Evolutionary conservation across 352 stramenopile genomes (phyloP), one percentile per base, ranked within the genome.

Genomic region (Globisporangium viniferum): DNA sequence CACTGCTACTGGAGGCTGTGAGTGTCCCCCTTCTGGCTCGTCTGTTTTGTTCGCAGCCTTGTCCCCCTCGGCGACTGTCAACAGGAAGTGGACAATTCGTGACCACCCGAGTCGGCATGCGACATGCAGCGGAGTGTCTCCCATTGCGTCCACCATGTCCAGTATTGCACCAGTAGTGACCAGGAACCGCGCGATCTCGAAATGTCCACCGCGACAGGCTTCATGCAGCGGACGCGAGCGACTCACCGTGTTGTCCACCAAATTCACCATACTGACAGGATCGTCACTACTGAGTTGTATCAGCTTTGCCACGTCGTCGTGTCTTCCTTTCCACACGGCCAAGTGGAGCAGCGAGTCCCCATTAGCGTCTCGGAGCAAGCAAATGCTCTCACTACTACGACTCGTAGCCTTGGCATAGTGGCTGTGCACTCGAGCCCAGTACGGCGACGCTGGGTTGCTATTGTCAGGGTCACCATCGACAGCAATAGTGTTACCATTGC

Each of bases 301-400:
- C 18, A 89, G 62, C 6, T 70, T 29, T 8, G 49, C 62, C 20
- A 79, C 69, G 22, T 84, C 68, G 0, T 75, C 67, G 18, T 73
- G 36, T 53, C 64, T 76, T 0, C 80, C 80, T 41, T 76, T 77
- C 80, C 79, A 90, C 7, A 73, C 79, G 27, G 82, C 82, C 8
- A 71, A 39, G 54, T 93, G 84, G 12, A 93, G 67, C 22, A 88
- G 27, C 18, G 81, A 88, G 61, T 93, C 80, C 29, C 77, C 79
- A 22, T 68, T 63, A 4, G 62, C 64, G 36, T 61, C 56, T 4
- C 68, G 65, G 35, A 64, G 1, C 14, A 62, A 55, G n/a, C 33
- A 2, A 31, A 49, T 49, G 2, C 39, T 46, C 39, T 46, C 39
- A 20, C 6, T 22, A 10, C 18, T n/a, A 49, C 9, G 7, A 15